Evolutionary conservation across 2,329 filamentous ascomycete species (phyloP).

Genomic region (Alternaria brassicae): DNA sequence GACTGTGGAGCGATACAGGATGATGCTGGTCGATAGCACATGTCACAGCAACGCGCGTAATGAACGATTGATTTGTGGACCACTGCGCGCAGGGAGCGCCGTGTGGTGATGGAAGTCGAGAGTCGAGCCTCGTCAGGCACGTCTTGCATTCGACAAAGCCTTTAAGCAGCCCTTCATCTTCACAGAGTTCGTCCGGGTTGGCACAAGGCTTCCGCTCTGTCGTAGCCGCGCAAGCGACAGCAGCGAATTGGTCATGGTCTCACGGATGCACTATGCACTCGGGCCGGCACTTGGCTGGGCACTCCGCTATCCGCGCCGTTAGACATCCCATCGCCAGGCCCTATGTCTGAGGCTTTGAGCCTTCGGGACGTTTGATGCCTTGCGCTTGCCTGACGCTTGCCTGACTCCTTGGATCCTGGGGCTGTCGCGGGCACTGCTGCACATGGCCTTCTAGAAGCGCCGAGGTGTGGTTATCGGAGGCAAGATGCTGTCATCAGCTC

Average conservation of each 20-base stretch:
- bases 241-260: slow-evolving; percentile 1
- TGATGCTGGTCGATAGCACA: slow-evolving; percentile 11
- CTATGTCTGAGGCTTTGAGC: slow-evolving; percentile 34
- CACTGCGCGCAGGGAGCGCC: slow-evolving; percentile 7
- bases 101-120: slow-evolving; percentile 8
- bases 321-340: slow-evolving; percentile 31
- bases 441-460: slow-evolving; percentile 13
- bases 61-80: slow-evolving; percentile 9
- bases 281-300: slow-evolving; percentile 17
- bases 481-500: background rate
- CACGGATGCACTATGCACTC: slow-evolving; percentile 19
- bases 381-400: slow-evolving; percentile 32
- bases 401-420: slow-evolving; percentile 26
- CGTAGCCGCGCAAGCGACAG: slow-evolving; percentile 6
- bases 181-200: background rate
- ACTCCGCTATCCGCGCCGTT: slow-evolving; percentile 19
- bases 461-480: slow-evolving; percentile 6
- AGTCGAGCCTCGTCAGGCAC: slow-evolving; percentile 9
- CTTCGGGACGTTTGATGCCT: slow-evolving; percentile 34
- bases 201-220: slow-evolving; percentile 2
- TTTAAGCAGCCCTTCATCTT: slow-evolving; percentile 2
- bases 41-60: slow-evolving; percentile 14
- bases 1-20: slow-evolving; percentile 12
- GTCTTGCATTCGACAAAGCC: slow-evolving; percentile 8
- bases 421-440: slow-evolving; percentile 20